phyloP scores from a whole-genome alignment of 2,329 filamentous ascomycete genomes.

The Penicillium sp. region DNA sequence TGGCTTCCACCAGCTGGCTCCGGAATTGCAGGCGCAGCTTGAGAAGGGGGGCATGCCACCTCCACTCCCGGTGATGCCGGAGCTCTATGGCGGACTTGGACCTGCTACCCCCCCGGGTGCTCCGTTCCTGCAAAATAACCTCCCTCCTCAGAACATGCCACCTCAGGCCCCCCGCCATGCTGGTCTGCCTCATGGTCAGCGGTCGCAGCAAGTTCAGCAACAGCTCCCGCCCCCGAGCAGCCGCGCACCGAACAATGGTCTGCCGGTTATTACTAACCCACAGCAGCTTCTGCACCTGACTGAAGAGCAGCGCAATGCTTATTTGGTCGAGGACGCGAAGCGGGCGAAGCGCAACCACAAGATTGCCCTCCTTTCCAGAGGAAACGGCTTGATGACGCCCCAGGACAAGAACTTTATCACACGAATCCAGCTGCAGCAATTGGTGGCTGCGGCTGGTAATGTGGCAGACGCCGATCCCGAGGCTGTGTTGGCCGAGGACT shows the following conservation, averaged over 20 bases:
- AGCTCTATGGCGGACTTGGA: slow-evolving; percentile 43
- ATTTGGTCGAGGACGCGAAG: slow-evolving; percentile 86
- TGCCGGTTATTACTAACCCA: slow-evolving; percentile 63
- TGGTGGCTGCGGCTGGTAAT: slow-evolving; percentile 88
- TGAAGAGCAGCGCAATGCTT: slow-evolving; percentile 79
- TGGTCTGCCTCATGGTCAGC: slow-evolving; percentile 36
- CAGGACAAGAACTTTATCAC: slow-evolving; percentile 99
- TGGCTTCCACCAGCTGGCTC: slow-evolving; percentile 36
- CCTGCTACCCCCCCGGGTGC: slow-evolving; percentile 42
- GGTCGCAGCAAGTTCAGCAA: slow-evolving; percentile 35
- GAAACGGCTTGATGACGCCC: slow-evolving; percentile 97
- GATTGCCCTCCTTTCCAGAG: slow-evolving; percentile 87
- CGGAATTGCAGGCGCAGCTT: slow-evolving; percentile 48
- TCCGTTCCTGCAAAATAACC: slow-evolving; percentile 62
- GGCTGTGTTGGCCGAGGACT: slow-evolving; percentile 82
- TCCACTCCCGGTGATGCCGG: slow-evolving; percentile 41
- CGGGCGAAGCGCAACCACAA: slow-evolving; percentile 97
- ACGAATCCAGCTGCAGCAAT: slow-evolving; percentile 92
- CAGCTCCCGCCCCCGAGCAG: slow-evolving; percentile 37
- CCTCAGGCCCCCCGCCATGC: slow-evolving; percentile 38
- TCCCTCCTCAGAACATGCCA: slow-evolving; percentile 50
- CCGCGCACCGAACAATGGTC: slow-evolving; percentile 36
- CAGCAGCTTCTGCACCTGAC: slow-evolving; percentile 73
- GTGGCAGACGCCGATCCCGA: slow-evolving; percentile 77
- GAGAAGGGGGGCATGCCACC: slow-evolving; percentile 36